phyloP scores from a whole-genome alignment of 495 filamentous ascomycete genomes.

The Sphaerosporella brunnea region DNA sequence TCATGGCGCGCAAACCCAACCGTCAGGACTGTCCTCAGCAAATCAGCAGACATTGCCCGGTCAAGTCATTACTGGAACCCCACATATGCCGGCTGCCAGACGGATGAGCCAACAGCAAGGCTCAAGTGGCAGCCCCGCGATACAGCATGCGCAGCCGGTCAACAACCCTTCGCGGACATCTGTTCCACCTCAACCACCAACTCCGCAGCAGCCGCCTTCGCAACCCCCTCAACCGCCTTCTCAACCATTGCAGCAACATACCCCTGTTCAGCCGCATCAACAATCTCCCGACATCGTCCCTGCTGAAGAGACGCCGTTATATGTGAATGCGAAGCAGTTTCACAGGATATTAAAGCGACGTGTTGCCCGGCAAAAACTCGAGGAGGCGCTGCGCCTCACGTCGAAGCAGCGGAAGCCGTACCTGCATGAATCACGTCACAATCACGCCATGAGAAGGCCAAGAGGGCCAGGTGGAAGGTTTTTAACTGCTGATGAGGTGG shows the following conservation, averaged over 20 bases:
- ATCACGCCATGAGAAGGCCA: conserved; percentile 93
- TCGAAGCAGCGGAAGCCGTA: conserved; percentile 95
- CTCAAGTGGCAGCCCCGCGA: conserved; percentile 21
- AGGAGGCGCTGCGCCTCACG: conserved; percentile 76
- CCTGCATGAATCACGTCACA: conserved; percentile 95
- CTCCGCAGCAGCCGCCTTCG: conserved; percentile 17
- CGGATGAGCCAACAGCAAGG: conserved; percentile 26
- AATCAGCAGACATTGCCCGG: conserved; percentile 14
- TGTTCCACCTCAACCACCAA: conserved; percentile 25
- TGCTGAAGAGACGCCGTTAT: conserved; percentile 84
- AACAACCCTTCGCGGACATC: conserved; percentile 23
- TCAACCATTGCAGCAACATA: conserved; percentile 30
- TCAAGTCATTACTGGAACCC: not conserved
- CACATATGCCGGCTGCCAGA: conserved; percentile 8
- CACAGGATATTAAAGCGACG: conserved; percentile 89
- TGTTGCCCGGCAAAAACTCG: conserved; percentile 79
- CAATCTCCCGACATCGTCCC: conserved; percentile 69
- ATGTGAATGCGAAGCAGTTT: conserved; percentile 98
- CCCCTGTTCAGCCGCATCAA: conserved; percentile 41
- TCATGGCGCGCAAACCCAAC: conserved; percentile 18
- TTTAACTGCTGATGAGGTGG: conserved; percentile 94
- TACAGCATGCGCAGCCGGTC: conserved; percentile 25
- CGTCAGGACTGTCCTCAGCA: not conserved
- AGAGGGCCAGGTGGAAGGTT: conserved; percentile 93
- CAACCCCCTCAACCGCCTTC: conserved; percentile 26